Base-by-base conservation (phyloP, 176 grass and related monocot species). In the Tillandsia leiboldiana region DNA sequence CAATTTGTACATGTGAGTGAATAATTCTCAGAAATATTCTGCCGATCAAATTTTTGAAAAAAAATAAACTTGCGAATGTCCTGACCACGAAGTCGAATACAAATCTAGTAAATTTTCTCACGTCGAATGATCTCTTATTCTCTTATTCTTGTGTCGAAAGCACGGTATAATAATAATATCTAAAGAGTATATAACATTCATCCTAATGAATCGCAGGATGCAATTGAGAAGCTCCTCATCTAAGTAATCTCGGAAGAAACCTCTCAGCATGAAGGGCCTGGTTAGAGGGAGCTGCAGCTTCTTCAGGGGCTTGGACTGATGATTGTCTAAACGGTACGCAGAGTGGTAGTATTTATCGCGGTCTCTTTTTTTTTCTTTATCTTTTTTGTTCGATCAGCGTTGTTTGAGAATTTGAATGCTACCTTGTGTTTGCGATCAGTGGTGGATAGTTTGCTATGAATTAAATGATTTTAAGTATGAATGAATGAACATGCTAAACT, bases 301-400 rank as follows among this genome's bases (percentile, higher is more conserved):
- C 73, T 81, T 83, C 81, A 85, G 80, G 87, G 86, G 90, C 90
- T 89, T 94, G 90, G 86, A 94, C 90, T 84, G 90, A 87, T 86
- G 73, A 81, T 77, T 77, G 73, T 81, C 65, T 81, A 73, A 73
- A 80, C 77, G 65, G 70, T 70, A 42, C 3, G 33, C 33, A 42
- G 33, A 42, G 33, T 33, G 24, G 24, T 33, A 33, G 29, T 42
- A 42, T 78, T 54, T 70, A 2, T 74, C 76, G 73, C 68, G 73
- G 22, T 73, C 70, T 64, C 12, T n/a, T n/a, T 1, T 71, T 84
- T 78, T 62, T 12, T n/a, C 63, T 18, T 48, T 75, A 23, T 73
- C 50, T 80, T 2, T 61, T 20, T 61, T 61, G 1, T 14, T 61
- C 56, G 2, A 9, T 15, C 15, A n/a, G 17, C 15, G 14, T n/a